phyloP scores from a whole-genome alignment of 805 yeast species.

The Cephaloascus fragrans region DNA sequence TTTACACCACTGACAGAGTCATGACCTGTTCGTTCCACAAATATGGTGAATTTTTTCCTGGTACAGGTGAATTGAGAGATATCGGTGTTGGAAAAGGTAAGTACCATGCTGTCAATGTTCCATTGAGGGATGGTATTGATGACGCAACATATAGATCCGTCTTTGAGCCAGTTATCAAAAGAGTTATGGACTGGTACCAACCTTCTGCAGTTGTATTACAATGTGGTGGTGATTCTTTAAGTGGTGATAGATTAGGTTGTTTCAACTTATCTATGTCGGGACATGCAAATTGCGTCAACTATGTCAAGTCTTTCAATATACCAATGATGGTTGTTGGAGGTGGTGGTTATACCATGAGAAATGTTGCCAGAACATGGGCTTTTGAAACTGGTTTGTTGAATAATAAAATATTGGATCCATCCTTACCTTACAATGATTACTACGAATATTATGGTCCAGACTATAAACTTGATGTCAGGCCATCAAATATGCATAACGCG shows the following conservation, averaged over 20 bases:
- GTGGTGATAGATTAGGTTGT: constrained; percentile 93
- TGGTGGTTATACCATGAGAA: constrained; percentile 97
- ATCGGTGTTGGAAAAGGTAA: constrained; percentile 80
- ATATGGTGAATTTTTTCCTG: constrained; percentile 90
- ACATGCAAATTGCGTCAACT: constrained; percentile 93
- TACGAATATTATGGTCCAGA: constrained; percentile 98
- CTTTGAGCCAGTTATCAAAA: constrained; percentile 79
- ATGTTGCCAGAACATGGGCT: constrained; percentile 93
- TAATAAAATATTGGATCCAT: constrained; percentile 65
- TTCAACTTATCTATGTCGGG: constrained; percentile 90
- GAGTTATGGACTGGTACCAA: constrained; percentile 76
- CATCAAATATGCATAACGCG: constrained; percentile 94
- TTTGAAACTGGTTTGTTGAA: constrained; percentile 85
- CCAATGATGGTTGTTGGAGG: constrained; percentile 96
- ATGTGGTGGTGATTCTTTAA: constrained; percentile 96
- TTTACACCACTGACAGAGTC: constrained; percentile 83
- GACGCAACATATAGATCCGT: constrained; percentile 79
- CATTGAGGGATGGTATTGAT: constrained; percentile 87
- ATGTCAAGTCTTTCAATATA: constrained; percentile 73
- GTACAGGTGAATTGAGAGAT: constrained; percentile 82
- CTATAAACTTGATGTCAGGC: constrained; percentile 87
- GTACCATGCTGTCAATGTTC: constrained; percentile 77
- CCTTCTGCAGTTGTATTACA: constrained; percentile 96
- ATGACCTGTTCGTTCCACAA: constrained; percentile 89
- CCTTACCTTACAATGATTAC: constrained; percentile 88